A percentile compares a stretch with the other conserved stretches of the same genome.
Conservation (phyloP, 2,329 filamentous ascomycete genomes). For the Graphiopsis chlorocephala region DNA sequence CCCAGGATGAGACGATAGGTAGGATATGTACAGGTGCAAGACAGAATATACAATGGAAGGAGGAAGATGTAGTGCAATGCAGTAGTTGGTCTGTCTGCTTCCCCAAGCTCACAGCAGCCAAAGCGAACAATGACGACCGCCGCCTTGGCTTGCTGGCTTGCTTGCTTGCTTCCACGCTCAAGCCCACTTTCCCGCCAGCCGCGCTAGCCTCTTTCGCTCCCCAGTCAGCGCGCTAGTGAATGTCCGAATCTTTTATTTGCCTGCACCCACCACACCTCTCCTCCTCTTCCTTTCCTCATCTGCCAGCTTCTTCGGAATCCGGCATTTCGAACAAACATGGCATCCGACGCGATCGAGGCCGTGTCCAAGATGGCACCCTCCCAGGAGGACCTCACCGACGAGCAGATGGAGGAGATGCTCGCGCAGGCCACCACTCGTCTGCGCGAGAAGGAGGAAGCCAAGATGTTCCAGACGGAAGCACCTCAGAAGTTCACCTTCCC, state of each 20-base stretch:
- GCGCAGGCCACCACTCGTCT: slow-evolving; percentile 62
- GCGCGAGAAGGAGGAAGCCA: slow-evolving; percentile 39
- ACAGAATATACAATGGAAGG: background rate
- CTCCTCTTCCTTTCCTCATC: slow-evolving; percentile 1
- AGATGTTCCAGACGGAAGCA: slow-evolving; percentile 20
- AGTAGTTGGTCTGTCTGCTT: background rate
- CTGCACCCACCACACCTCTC: background rate
- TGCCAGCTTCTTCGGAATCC: slow-evolving; percentile 7
- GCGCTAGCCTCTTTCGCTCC: slow-evolving; percentile 1
- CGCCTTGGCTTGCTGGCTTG: too few relatives aligned
- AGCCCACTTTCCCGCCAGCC: background rate
- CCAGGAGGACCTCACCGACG: slow-evolving; percentile 55
- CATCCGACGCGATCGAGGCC: slow-evolving; percentile 11
- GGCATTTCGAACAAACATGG: slow-evolving; percentile 13
- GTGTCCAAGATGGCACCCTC: slow-evolving; percentile 1
- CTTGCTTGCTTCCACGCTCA: background rate
- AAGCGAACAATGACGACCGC: slow-evolving; percentile 1
- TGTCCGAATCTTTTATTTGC: slow-evolving; percentile 13
- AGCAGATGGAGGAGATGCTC: slow-evolving; percentile 62
- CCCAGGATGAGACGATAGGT: background rate
- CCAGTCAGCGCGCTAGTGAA: background rate
- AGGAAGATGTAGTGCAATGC: background rate
- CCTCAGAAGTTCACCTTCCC: slow-evolving; percentile 46
- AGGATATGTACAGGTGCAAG: background rate
- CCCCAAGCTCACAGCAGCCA: background rate